A percentile compares a stretch with the other conserved stretches of the same genome.
Conservation (phyloP, 169 alveolate genomes). For the Theileria luwenshuni region DNA sequence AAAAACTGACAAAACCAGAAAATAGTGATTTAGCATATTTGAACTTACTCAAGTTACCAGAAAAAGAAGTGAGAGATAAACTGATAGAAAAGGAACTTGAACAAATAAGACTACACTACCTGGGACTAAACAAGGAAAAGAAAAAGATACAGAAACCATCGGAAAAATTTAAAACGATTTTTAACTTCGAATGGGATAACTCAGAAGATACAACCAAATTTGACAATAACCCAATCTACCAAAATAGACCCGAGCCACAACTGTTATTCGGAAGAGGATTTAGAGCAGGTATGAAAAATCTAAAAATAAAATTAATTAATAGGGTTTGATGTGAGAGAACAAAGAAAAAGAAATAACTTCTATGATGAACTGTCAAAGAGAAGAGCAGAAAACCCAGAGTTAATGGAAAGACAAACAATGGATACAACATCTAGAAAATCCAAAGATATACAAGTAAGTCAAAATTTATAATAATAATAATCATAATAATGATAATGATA, state of each 20-base stretch:
- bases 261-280: conserved; percentile 90
- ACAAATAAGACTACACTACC: conserved; percentile 83
- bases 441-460: conserved; percentile 4
- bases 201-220: conserved; percentile 84
- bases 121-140: conserved; percentile 85
- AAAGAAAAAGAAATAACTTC: conserved; percentile 77
- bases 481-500: neutral
- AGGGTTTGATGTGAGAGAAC: conserved; percentile 79
- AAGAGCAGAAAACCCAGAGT: conserved; percentile 41
- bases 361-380: conserved; percentile 79
- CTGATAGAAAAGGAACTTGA: conserved; percentile 83
- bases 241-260: conserved; percentile 85
- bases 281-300: conserved; percentile 73
- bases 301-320: conserved; percentile 1
- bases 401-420: neutral
- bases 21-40: conserved; percentile 67
- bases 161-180: conserved; percentile 86
- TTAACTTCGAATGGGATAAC: conserved; percentile 88
- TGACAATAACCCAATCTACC: conserved; percentile 88
- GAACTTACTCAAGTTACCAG: conserved; percentile 44
- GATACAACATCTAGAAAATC: neutral
- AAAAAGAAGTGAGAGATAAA: conserved; percentile 49
- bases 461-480: neutral
- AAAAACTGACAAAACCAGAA: conserved; percentile 25
- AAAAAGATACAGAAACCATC: conserved; percentile 89